Conservation (phyloP, 139 green algal genomes). For the Tetradesmus lagerheimii region DNA sequence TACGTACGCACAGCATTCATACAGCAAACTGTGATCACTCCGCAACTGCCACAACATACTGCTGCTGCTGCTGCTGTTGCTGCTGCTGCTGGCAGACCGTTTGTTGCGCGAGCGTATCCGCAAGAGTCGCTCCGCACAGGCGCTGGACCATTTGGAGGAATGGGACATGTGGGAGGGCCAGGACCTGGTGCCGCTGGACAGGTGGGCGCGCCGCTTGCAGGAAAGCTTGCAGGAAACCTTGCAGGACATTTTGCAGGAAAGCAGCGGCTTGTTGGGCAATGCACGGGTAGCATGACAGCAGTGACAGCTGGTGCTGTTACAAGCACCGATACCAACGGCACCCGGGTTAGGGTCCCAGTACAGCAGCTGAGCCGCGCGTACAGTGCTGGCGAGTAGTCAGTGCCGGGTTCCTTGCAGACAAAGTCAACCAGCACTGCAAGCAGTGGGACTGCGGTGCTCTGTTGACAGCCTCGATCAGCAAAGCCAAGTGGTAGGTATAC, state of each 20-base stretch:
- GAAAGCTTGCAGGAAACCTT: neutral
- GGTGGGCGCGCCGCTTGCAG: neutral
- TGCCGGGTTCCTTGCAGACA: no score
- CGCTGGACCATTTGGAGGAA: constrained; percentile 63
- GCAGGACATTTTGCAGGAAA: constrained; percentile 5
- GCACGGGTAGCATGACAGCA: neutral
- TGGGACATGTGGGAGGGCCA: constrained; percentile 30
- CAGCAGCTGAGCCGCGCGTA: no score
- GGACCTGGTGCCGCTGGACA: constrained; percentile 26
- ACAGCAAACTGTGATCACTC: no score
- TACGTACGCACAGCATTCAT: no score
- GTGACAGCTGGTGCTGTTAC: neutral
- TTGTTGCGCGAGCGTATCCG: constrained; percentile 85
- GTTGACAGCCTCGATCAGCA: no score
- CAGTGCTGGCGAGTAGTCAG: no score
- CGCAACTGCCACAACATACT: no score
- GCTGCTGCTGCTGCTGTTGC: constrained; percentile 4
- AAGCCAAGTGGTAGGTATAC: no score
- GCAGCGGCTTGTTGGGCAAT: neutral
- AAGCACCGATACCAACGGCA: no score
- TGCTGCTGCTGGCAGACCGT: constrained; percentile 69
- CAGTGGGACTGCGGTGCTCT: no score
- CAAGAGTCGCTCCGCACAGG: constrained; percentile 78
- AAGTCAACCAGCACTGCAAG: no score
- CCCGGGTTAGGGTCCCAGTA: no score